A percentile compares a stretch with the other conserved stretches of the same genome.
Evolutionary conservation across 2,329 filamentous ascomycete genomes (phyloP).

Genomic region (Myriosclerotinia scirpicola): DNA sequence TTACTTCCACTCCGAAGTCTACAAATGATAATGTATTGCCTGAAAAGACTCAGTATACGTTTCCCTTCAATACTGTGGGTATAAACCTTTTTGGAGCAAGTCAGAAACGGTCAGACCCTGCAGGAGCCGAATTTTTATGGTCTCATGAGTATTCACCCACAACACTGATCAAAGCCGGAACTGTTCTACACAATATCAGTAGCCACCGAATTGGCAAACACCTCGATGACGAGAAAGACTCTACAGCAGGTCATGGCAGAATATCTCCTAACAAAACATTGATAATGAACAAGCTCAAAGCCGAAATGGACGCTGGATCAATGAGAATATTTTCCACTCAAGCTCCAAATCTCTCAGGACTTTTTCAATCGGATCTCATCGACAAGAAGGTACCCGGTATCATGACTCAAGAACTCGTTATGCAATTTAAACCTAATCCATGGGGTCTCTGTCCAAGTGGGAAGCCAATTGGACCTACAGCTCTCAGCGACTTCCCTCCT

Average conservation of each 20-base stretch:
- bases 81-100: neutral
- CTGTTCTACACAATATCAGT: constrained; percentile 13
- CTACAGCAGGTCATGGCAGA: neutral
- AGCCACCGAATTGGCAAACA: constrained; percentile 6
- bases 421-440: constrained; percentile 39
- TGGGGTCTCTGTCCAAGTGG: constrained; percentile 27
- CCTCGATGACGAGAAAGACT: neutral
- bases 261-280: constrained; percentile 3
- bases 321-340: constrained; percentile 30
- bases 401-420: constrained; percentile 26
- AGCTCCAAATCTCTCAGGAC: constrained; percentile 32
- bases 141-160: constrained; percentile 1
- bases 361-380: constrained; percentile 19
- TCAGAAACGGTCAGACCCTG: neutral
- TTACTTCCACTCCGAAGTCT: constrained; percentile 30
- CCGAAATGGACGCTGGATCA: constrained; percentile 8
- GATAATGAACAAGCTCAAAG: constrained; percentile 1
- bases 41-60: neutral
- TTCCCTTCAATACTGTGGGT: constrained; percentile 3
- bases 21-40: neutral
- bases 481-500: constrained; percentile 35
- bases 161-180: constrained; percentile 14
- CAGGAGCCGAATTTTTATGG: constrained; percentile 1
- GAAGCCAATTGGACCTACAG: constrained; percentile 28
- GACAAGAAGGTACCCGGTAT: neutral